Conservation (phyloP, 1,139 yeast genomes). For the Blastobotrys niveus region DNA sequence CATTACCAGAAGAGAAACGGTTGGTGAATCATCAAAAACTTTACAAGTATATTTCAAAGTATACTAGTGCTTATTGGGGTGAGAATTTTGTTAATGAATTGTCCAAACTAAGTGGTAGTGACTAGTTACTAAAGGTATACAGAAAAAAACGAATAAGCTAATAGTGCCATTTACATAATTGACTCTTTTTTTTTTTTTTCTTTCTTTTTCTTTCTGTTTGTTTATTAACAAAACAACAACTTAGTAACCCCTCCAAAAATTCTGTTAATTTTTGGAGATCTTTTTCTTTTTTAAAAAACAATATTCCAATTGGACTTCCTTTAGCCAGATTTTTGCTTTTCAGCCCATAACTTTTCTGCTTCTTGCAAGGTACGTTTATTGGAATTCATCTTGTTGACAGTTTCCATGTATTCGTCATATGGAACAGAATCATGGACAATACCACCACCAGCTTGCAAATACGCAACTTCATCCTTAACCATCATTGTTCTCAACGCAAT, state of each 20-base stretch:
- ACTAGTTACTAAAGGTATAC: neutral
- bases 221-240: neutral
- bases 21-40: conserved; percentile 72
- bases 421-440: conserved; percentile 94
- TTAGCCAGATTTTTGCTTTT: neutral
- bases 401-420: conserved; percentile 89
- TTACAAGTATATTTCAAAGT: conserved; percentile 81
- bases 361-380: conserved; percentile 82
- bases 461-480: conserved; percentile 81
- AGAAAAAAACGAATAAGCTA: neutral
- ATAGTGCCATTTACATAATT: too few relatives aligned
- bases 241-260: too few relatives aligned
- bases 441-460: conserved; percentile 98
- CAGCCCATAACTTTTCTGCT: conserved; percentile 74
- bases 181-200: neutral
- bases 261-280: too few relatives aligned
- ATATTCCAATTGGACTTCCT: neutral
- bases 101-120: conserved; percentile 18
- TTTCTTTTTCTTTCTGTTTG: too few relatives aligned
- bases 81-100: conserved; percentile 90
- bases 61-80: conserved; percentile 96
- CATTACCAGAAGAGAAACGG: conserved; percentile 76
- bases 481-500: conserved; percentile 97
- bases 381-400: conserved; percentile 95
- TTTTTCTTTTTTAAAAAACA: too few relatives aligned